Percentiles rank a stretch among this genome's conserved stretches.
Evolutionary conservation across 768 basidiomycete species (phyloP).

Genomic region (Amanita muscaria): DNA sequence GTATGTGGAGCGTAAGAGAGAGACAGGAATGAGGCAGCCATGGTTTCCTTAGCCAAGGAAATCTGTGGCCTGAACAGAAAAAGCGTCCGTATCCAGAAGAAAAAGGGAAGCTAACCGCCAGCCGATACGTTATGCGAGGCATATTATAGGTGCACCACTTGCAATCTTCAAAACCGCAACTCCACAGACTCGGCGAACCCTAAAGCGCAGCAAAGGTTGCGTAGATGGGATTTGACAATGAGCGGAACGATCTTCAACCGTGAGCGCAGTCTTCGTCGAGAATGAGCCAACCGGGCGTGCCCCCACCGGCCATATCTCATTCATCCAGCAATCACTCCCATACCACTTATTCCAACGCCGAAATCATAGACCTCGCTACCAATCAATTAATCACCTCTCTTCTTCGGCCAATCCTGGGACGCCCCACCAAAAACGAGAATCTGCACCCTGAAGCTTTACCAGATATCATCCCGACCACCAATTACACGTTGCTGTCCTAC

Average conservation of each 20-base stretch:
- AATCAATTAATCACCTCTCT: slow-evolving; percentile 41
- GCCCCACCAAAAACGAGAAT: slow-evolving; percentile 28
- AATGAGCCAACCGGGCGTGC: slow-evolving; percentile 34
- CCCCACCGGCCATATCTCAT: slow-evolving; percentile 15
- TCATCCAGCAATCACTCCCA: background rate
- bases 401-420: slow-evolving; percentile 40
- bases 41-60: slow-evolving; percentile 11
- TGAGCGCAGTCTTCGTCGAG: slow-evolving; percentile 18
- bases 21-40: slow-evolving; percentile 11
- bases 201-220: slow-evolving; percentile 8
- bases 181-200: slow-evolving; percentile 9
- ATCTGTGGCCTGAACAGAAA: slow-evolving; percentile 45
- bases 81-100: slow-evolving; percentile 65
- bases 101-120: slow-evolving; percentile 21
- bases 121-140: slow-evolving; percentile 21
- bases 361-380: slow-evolving; percentile 23
- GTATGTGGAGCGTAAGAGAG: slow-evolving; percentile 13
- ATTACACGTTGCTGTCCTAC: slow-evolving; percentile 36
- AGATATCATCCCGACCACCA: slow-evolving; percentile 45
- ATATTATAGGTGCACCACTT: slow-evolving; percentile 14
- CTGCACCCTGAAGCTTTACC: slow-evolving; percentile 33
- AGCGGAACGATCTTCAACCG: slow-evolving; percentile 13
- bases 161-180: slow-evolving; percentile 6
- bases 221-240: slow-evolving; percentile 5
- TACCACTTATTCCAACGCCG: slow-evolving; percentile 4